Conservation (phyloP, 257 asterid genomes). For the Jacaranda mimosifolia region DNA sequence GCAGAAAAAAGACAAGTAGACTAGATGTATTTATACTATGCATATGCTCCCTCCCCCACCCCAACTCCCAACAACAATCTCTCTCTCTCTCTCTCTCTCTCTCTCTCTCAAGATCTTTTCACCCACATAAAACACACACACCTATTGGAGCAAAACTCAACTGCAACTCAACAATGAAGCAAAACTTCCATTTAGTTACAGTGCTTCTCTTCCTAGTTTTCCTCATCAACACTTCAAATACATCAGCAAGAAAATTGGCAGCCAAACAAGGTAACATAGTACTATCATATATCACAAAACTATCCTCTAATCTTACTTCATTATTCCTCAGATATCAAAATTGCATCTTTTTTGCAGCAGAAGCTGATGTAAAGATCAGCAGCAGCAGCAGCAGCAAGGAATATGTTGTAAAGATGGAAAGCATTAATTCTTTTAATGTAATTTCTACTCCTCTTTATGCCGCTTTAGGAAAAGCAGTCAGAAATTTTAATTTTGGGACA, state of each 20-base stretch:
- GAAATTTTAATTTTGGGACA: too few species aligned
- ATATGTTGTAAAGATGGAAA: conserved; percentile 18
- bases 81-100: conserved; percentile 39
- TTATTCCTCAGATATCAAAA: neutral
- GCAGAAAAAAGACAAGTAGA: conserved; percentile 22
- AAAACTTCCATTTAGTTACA: conserved; percentile 10
- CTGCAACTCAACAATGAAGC: conserved; percentile 32
- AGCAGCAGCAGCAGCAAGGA: conserved; percentile 30
- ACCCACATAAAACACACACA: neutral
- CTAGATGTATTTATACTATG: conserved; percentile 40
- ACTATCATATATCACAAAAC: neutral
- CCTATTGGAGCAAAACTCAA: neutral
- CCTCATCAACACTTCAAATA: conserved; percentile 31
- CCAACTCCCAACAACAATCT: conserved; percentile 35
- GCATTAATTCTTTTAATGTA: conserved; percentile 34
- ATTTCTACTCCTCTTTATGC: conserved; percentile 15
- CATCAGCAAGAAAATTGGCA: conserved; percentile 45
- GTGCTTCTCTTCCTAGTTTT: conserved; percentile 38
- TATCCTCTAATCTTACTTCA: neutral
- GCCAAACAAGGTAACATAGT: conserved; percentile 35
- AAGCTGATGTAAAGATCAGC: conserved; percentile 19
- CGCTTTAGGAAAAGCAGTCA: neutral
- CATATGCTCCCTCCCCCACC: conserved; percentile 45
- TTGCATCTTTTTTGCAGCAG: conserved; percentile 38
- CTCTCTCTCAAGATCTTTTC: neutral